Evolutionary conservation across 805 yeast species (phyloP).

Genomic region (Candida sanyiensis): DNA sequence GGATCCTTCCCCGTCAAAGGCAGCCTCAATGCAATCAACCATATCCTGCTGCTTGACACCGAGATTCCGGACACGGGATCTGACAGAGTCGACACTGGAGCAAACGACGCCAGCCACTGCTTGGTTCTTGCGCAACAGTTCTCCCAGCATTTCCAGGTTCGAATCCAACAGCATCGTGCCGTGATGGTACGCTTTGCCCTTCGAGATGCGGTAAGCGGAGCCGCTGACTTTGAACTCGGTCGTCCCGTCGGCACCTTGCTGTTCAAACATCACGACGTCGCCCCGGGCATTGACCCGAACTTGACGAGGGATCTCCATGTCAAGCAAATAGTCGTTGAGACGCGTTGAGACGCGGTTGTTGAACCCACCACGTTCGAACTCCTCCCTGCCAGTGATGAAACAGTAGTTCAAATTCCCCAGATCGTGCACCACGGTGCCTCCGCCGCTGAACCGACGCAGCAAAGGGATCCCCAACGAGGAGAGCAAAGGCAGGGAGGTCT

Average conservation of each 20-base stretch:
- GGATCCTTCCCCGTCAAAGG: slow-evolving; percentile 17
- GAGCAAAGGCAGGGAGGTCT: slow-evolving; percentile 57
- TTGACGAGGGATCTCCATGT: background rate
- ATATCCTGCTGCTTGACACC: slow-evolving; percentile 42
- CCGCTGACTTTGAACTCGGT: slow-evolving; percentile 71
- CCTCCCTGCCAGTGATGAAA: slow-evolving; percentile 61
- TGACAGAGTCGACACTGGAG: slow-evolving; percentile 64
- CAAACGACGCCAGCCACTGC: slow-evolving; percentile 29
- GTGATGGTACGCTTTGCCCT: slow-evolving; percentile 84
- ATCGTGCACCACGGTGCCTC: slow-evolving; percentile 97
- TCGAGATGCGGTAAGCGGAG: slow-evolving; percentile 82
- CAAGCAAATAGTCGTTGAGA: slow-evolving; percentile 14
- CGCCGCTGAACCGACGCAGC: slow-evolving; percentile 81
- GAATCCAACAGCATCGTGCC: slow-evolving; percentile 88
- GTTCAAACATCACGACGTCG: slow-evolving; percentile 49
- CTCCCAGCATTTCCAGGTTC: slow-evolving; percentile 50
- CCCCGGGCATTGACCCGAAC: slow-evolving; percentile 61
- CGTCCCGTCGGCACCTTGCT: slow-evolving; percentile 25
- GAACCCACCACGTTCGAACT: slow-evolving; percentile 47
- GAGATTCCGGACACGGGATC: slow-evolving; percentile 72
- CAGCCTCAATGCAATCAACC: slow-evolving; percentile 29
- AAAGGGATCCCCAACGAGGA: slow-evolving; percentile 51
- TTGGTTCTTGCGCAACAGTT: slow-evolving; percentile 44
- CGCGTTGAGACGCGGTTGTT: slow-evolving; percentile 35
- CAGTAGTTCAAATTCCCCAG: slow-evolving; percentile 83